Evolutionary conservation across 768 basidiomycete species (phyloP).

Genomic region (Leccinellum albellum): DNA sequence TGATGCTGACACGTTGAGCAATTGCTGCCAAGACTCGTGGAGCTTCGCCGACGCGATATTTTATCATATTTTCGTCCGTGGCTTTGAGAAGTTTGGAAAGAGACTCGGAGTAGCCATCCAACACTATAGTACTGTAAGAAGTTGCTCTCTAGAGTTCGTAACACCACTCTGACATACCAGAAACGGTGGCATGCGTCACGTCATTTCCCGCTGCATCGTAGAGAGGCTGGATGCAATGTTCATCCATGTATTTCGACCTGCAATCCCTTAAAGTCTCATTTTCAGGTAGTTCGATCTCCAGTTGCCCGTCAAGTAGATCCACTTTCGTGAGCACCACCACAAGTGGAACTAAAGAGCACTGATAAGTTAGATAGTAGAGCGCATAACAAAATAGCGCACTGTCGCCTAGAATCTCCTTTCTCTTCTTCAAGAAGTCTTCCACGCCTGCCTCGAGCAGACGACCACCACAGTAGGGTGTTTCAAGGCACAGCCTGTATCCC

Average conservation of each 20-base stretch:
- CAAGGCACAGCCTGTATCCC: slow-evolving; percentile 12
- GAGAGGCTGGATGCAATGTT: slow-evolving; percentile 5
- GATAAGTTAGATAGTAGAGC: neutral
- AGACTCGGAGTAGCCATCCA: slow-evolving; percentile 1
- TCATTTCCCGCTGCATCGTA: neutral
- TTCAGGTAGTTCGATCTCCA: slow-evolving; percentile 1
- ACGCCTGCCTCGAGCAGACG: slow-evolving; percentile 14
- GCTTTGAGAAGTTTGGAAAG: slow-evolving; percentile 1
- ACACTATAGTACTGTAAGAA: slow-evolving; percentile 1
- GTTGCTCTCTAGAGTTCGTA: neutral
- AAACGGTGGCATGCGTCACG: slow-evolving; percentile 2
- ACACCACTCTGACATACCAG: slow-evolving; percentile 1
- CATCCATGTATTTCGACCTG: neutral
- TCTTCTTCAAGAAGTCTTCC: slow-evolving; percentile 7
- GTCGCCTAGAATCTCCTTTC: slow-evolving; percentile 2
- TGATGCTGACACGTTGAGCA: slow-evolving; percentile 15
- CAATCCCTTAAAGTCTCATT: neutral
- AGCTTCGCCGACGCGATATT: slow-evolving; percentile 6
- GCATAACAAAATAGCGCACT: neutral
- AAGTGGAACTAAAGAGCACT: slow-evolving; percentile 5
- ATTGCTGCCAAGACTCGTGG: slow-evolving; percentile 9
- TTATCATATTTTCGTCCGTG: slow-evolving; percentile 3
- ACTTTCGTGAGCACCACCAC: slow-evolving; percentile 16
- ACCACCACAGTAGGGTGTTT: slow-evolving; percentile 10
- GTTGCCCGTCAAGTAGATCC: slow-evolving; percentile 2